Evolutionary conservation across 768 basidiomycete genomes (phyloP).

Genomic region (Lactarius hatsudake): DNA sequence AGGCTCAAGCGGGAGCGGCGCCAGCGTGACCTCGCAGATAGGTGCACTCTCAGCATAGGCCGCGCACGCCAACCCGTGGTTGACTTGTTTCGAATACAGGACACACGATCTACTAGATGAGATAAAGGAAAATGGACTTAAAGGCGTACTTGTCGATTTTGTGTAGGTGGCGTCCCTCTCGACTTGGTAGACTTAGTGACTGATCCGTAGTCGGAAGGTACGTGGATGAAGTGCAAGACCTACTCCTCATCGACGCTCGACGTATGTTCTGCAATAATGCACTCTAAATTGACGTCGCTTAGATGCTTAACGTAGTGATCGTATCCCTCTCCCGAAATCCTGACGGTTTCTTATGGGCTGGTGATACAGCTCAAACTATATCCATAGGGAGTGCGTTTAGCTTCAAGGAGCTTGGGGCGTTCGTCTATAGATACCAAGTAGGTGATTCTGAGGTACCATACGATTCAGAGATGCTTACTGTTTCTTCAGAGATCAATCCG

Average conservation of each 20-base stretch:
- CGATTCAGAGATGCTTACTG: neutral
- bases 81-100: constrained; percentile 33
- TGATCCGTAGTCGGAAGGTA: constrained; percentile 42
- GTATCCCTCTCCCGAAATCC: constrained; percentile 58
- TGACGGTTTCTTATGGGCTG: constrained; percentile 75
- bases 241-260: constrained; percentile 60
- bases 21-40: constrained; percentile 59
- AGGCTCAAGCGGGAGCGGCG: constrained; percentile 42
- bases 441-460: constrained; percentile 1
- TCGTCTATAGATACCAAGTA: constrained; percentile 62
- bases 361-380: constrained; percentile 79
- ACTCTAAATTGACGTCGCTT: neutral
- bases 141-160: constrained; percentile 49
- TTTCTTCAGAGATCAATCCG: constrained; percentile 1
- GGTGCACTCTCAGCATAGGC: constrained; percentile 36
- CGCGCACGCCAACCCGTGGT: neutral
- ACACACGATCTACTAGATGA: constrained; percentile 49
- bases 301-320: constrained; percentile 44
- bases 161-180: constrained; percentile 41
- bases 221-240: constrained; percentile 73
- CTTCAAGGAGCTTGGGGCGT: constrained; percentile 70
- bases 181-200: neutral
- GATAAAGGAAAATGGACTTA: constrained; percentile 34
- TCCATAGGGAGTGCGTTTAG: constrained; percentile 68
- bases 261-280: constrained; percentile 37